Evolutionary conservation across 805 yeast genomes (phyloP).

Genomic region (Starmerella ratchasimensis): DNA sequence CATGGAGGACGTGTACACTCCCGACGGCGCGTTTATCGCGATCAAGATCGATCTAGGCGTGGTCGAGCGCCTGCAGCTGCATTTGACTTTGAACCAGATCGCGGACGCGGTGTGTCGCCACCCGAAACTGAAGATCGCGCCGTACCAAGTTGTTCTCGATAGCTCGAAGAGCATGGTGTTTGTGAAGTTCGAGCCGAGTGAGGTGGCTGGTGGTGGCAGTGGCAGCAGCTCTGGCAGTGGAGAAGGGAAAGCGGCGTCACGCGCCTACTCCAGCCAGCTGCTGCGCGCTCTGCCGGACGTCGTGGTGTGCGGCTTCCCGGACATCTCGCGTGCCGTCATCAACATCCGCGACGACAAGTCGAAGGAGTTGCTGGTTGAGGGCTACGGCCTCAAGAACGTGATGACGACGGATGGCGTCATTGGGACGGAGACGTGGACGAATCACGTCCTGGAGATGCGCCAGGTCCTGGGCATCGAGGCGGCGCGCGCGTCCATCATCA

Average conservation of each 20-base stretch:
- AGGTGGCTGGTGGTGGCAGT: neutral
- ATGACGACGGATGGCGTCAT: slow-evolving; percentile 96
- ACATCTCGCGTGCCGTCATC: slow-evolving; percentile 89
- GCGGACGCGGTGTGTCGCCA: slow-evolving; percentile 70
- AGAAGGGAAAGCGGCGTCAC: slow-evolving; percentile 15
- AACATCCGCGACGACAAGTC: slow-evolving; percentile 77
- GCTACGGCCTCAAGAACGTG: slow-evolving; percentile 89
- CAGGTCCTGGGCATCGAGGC: slow-evolving; percentile 95
- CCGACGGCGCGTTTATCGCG: slow-evolving; percentile 60
- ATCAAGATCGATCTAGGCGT: slow-evolving; percentile 72
- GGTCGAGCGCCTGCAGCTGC: slow-evolving; percentile 80
- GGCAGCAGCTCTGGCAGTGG: neutral
- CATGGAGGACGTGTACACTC: slow-evolving; percentile 87
- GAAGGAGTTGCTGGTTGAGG: slow-evolving; percentile 84
- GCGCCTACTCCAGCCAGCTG: slow-evolving; percentile 32
- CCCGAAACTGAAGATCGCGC: slow-evolving; percentile 74
- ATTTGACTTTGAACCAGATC: slow-evolving; percentile 72
- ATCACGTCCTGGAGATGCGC: slow-evolving; percentile 81
- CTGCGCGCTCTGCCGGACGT: slow-evolving; percentile 75
- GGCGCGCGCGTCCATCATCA: slow-evolving; percentile 82
- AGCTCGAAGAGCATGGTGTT: slow-evolving; percentile 45
- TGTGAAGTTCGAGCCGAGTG: slow-evolving; percentile 15
- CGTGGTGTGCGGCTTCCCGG: slow-evolving; percentile 85
- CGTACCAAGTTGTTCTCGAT: slow-evolving; percentile 53
- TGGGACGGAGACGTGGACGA: slow-evolving; percentile 75